Evolutionary conservation across 202 grass and related monocot genomes (phyloP), one percentile per base, ranked within the genome.

Genomic region (Digitaria exilis): DNA sequence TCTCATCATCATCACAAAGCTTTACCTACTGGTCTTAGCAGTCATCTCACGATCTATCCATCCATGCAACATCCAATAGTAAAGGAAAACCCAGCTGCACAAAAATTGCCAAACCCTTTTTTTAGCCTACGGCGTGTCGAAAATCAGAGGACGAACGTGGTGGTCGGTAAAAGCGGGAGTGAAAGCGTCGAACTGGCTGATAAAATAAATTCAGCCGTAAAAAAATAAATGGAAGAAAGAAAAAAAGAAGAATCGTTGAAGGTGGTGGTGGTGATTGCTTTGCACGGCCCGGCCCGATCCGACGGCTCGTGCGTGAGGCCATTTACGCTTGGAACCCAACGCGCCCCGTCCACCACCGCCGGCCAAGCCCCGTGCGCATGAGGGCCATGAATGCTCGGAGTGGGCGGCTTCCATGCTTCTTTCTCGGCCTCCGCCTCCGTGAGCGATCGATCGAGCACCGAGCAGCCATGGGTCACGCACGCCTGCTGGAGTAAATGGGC

Each of bases 371-470:
- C 17, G 45, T 42, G 37, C 22, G 82, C 87, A 67, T 59, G 87
- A 82, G 5, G 45, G 2, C 82, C 82, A 81, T 89, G 82, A 85
- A 89, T 81, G 77, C 77, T 63, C 29, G 39, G 56, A 34, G 24
- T 18, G 68, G 34, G 64, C 67, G 4, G 68, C 25, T 48, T 46
- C 52, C 50, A 9, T 54, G 6, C 19, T n/a, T n/a, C n/a, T n/a
- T 56, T 11, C 8, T 9, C 2, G 60, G 13, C 2, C 66, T 66
- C 34, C 9, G n/a, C 65, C 21, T 42, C 66, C 66, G 66, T 44
- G 65, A 25, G 39, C 15, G 14, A 58, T 43, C 46, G 15, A 64
- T n/a, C n/a, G n/a, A n/a, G n/a, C n/a, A n/a, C n/a, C n/a, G n/a
- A n/a, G n/a, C n/a, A 43, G 25, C 45, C n/a, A 22, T 9, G 50